Percentiles rank a stretch among this genome's conserved stretches.
phyloP scores from a whole-genome alignment of 1,284 basidiomycete genomes.

The Cryptococcus sp. region DNA sequence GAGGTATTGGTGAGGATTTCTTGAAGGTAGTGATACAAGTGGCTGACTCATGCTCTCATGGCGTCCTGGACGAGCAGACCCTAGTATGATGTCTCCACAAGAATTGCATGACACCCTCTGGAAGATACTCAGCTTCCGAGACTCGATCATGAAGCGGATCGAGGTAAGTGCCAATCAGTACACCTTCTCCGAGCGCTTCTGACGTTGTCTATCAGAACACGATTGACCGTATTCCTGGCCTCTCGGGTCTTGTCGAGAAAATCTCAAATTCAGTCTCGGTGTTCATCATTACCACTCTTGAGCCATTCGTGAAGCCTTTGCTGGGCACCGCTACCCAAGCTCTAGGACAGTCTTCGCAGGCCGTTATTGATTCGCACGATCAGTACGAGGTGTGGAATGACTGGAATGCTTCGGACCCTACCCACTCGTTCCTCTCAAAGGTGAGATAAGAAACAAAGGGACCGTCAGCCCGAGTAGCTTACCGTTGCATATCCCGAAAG shows the following conservation, averaged over 20 bases:
- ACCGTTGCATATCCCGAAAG: slow-evolving; percentile 11
- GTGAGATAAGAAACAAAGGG: slow-evolving; percentile 51
- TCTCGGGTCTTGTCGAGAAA: slow-evolving; percentile 75
- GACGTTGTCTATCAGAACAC: slow-evolving; percentile 52
- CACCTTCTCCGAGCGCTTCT: not conserved
- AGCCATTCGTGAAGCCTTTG: slow-evolving; percentile 70
- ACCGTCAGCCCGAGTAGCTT: not conserved
- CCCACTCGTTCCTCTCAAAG: slow-evolving; percentile 60
- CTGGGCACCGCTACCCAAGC: slow-evolving; percentile 70
- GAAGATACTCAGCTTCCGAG: slow-evolving; percentile 83
- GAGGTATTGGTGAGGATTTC: slow-evolving; percentile 53
- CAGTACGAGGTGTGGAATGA: slow-evolving; percentile 80
- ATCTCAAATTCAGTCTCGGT: slow-evolving; percentile 77
- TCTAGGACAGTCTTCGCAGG: slow-evolving; percentile 64
- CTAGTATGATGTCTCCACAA: slow-evolving; percentile 81
- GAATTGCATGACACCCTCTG: slow-evolving; percentile 78
- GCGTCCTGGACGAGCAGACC: slow-evolving; percentile 44
- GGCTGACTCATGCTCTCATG: too few relatives aligned
- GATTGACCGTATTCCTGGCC: slow-evolving; percentile 66
- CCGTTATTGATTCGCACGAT: slow-evolving; percentile 76
- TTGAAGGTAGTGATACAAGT: too few relatives aligned
- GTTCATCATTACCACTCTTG: slow-evolving; percentile 77
- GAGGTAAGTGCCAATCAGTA: slow-evolving; percentile 54
- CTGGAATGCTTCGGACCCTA: slow-evolving; percentile 75
- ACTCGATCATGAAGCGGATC: slow-evolving; percentile 82